A percentile compares a stretch with the other conserved stretches of the same genome.
phyloP scores from a whole-genome alignment of 495 filamentous ascomycete species.

The Chaetomidium leptoderma region DNA sequence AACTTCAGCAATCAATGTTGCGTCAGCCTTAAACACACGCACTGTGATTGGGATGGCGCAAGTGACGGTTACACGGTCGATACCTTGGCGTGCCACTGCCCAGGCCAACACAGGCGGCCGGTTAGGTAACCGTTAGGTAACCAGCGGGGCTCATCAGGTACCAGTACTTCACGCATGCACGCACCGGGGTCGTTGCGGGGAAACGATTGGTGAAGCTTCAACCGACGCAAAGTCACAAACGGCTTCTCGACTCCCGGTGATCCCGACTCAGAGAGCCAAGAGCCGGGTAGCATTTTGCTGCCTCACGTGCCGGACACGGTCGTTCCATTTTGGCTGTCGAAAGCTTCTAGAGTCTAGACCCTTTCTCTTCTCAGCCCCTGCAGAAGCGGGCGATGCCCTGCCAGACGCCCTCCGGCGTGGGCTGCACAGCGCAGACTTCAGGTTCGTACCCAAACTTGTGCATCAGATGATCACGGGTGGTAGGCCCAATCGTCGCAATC shows the following conservation, averaged over 20 bases:
- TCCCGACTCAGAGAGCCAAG: background rate
- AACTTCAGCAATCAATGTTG: background rate
- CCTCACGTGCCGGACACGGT: background rate
- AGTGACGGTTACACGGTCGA: slow-evolving; percentile 6
- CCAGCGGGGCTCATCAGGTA: background rate
- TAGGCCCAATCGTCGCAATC: slow-evolving; percentile 89
- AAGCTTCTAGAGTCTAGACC: background rate
- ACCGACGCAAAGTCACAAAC: background rate
- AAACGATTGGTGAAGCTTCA: slow-evolving; percentile 6
- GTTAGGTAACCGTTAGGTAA: slow-evolving; percentile 22
- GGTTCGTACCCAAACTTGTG: slow-evolving; percentile 64
- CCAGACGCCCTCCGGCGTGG: slow-evolving; percentile 79
- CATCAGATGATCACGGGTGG: slow-evolving; percentile 72
- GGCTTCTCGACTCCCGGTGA: background rate
- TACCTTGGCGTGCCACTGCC: slow-evolving; percentile 15
- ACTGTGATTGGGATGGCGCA: background rate
- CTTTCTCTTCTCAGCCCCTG: slow-evolving; percentile 5
- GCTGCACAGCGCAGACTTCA: slow-evolving; percentile 76
- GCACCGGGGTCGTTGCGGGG: background rate
- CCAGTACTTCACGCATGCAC: background rate
- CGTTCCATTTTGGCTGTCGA: background rate
- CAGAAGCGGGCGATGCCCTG: slow-evolving; percentile 58
- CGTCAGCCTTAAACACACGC: slow-evolving; percentile 2
- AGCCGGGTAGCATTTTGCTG: background rate
- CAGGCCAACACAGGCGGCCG: background rate